These are phyloP conservation scores for Aureobasidium subglaciale DNA, from an alignment of 2,329 filamentous ascomycete species.

Conservation along the genomic window DNA sequence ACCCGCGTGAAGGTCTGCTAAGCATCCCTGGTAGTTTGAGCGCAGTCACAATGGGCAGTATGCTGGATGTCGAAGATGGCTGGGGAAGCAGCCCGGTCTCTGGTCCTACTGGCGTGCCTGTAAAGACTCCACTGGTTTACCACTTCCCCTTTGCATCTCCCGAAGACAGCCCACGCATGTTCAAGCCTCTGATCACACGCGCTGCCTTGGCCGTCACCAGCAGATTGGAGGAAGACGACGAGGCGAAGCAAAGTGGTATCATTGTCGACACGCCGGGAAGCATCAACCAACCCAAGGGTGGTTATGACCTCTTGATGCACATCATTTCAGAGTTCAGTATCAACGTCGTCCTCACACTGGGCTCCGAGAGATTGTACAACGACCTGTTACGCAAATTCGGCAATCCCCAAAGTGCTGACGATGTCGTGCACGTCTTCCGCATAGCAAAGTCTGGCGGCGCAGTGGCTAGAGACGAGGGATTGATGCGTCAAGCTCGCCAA, in stretches of 20 bases:
- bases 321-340: conserved; percentile 62
- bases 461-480: conserved; percentile 64
- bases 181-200: conserved; percentile 65
- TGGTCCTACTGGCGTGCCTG: conserved; percentile 77
- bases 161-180: conserved; percentile 64
- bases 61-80: conserved; percentile 74
- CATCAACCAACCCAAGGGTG: conserved; percentile 56
- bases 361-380: conserved; percentile 67
- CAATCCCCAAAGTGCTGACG: conserved; percentile 44
- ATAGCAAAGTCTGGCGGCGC: conserved; percentile 82
- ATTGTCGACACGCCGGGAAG: conserved; percentile 78
- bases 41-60: conserved; percentile 76
- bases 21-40: conserved; percentile 66
- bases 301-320: conserved; percentile 73
- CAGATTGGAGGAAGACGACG: conserved; percentile 67
- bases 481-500: conserved; percentile 67
- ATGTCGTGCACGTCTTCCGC: conserved; percentile 66
- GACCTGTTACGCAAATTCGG: conserved; percentile 65
- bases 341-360: conserved; percentile 74
- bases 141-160: conserved; percentile 71
- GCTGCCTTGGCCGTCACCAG: conserved; percentile 73
- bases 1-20: conserved; percentile 61
- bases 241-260: conserved; percentile 65
- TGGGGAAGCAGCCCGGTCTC: conserved; percentile 90
- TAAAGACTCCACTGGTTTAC: conserved; percentile 87